A percentile compares a stretch with the other conserved stretches of the same genome.
phyloP scores from a whole-genome alignment of 179 eudicot species.

The Pouteria campechiana region DNA sequence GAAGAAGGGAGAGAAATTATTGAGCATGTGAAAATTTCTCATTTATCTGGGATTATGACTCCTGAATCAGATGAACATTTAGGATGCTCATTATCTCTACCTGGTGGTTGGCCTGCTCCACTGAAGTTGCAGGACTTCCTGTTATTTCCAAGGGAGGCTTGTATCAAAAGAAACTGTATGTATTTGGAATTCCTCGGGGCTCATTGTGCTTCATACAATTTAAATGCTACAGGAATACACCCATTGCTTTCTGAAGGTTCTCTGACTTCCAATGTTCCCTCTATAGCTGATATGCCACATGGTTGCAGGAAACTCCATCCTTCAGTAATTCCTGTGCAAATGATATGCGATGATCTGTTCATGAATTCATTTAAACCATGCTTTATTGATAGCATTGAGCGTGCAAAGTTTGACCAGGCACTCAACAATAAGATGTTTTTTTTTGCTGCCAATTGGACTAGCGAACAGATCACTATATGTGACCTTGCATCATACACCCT shows the following conservation, averaged over 20 bases:
- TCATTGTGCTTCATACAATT: slow-evolving; percentile 36
- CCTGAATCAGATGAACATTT: slow-evolving; percentile 8
- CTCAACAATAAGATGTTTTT: slow-evolving; percentile 31
- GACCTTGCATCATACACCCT: slow-evolving; percentile 42
- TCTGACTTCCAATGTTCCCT: no score
- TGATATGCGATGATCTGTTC: no score
- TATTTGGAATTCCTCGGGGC: slow-evolving; percentile 61
- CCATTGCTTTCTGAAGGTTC: no score
- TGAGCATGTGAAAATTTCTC: slow-evolving; percentile 26
- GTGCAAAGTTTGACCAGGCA: slow-evolving; percentile 15
- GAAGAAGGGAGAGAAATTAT: slow-evolving; percentile 47
- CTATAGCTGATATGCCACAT: no score
- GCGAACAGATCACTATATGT: slow-evolving; percentile 67
- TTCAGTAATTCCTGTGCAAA: no score
- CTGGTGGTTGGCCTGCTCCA: slow-evolving; percentile 89
- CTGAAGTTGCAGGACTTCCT: slow-evolving; percentile 47
- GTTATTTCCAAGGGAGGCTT: slow-evolving; percentile 48
- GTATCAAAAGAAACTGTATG: slow-evolving; percentile 56
- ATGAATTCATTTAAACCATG: no score
- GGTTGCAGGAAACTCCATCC: no score
- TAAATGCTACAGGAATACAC: no score
- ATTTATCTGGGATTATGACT: slow-evolving; percentile 24
- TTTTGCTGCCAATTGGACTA: slow-evolving; percentile 76
- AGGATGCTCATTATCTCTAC: slow-evolving; percentile 36
- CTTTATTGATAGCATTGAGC: slow-evolving; percentile 5